A percentile compares a stretch with the other conserved stretches of the same genome.
Conservation (phyloP, 2,329 filamentous ascomycete genomes). For the Botrytis byssoidea region DNA sequence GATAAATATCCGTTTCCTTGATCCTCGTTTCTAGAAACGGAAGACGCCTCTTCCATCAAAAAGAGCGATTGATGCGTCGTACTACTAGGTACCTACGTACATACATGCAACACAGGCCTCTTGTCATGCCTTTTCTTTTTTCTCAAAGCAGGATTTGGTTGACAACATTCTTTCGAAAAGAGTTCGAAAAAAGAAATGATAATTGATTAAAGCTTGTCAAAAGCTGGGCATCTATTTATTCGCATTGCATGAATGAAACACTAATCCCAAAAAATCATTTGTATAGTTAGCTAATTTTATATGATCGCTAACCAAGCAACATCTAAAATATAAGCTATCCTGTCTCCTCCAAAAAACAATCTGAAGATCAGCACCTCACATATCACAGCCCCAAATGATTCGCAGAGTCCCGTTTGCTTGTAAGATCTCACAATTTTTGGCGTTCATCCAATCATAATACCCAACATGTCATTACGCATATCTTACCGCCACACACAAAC, state of each 20-base stretch:
- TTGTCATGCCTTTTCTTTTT: neutral
- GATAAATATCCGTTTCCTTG: neutral
- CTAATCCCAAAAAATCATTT: neutral
- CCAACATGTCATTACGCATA: neutral
- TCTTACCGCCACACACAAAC: neutral
- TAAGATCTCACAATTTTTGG: neutral
- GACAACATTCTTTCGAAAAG: neutral
- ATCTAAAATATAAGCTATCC: neutral
- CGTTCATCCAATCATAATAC: neutral
- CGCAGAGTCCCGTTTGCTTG: neutral
- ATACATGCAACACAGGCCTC: neutral
- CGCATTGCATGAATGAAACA: neutral
- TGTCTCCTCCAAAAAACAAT: neutral
- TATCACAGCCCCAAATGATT: neutral
- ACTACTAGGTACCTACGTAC: neutral
- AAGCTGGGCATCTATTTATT: neutral
- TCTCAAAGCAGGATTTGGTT: neutral
- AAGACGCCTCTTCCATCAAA: neutral
- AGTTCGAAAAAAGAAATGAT: neutral
- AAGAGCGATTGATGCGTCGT: neutral
- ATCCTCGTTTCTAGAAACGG: neutral
- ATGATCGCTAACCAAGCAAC: neutral
- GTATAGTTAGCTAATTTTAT: neutral
- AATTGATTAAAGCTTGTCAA: neutral
- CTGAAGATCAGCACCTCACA: neutral